Evolutionary conservation across 495 filamentous ascomycete species (phyloP).

Genomic region (Daldinia grandis): DNA sequence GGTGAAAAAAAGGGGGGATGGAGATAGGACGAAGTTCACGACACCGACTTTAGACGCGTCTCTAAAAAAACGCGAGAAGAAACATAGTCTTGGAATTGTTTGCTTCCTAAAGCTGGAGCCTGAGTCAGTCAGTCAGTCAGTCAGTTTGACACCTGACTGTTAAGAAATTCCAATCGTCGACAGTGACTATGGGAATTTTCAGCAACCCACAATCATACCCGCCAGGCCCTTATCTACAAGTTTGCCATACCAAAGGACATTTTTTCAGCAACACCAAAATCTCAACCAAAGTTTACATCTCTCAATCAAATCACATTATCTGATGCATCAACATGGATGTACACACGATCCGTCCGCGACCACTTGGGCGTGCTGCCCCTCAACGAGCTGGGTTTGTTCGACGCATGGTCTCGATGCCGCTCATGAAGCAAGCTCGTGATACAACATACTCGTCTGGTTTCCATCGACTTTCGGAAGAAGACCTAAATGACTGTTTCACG

Average conservation of each 20-base stretch:
- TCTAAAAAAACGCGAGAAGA: not conserved
- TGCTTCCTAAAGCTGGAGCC: not conserved
- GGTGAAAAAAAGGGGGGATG: slow-evolving; percentile 1
- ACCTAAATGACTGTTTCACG: not conserved
- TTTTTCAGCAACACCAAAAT: slow-evolving; percentile 2
- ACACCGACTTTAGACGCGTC: not conserved
- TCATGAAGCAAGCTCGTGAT: slow-evolving; percentile 3
- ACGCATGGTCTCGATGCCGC: slow-evolving; percentile 33
- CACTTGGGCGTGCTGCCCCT: not conserved
- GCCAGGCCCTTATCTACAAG: not conserved
- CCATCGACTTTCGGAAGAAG: slow-evolving; percentile 19
- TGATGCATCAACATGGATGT: slow-evolving; percentile 27
- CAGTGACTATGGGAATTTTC: not conserved
- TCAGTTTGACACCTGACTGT: not conserved
- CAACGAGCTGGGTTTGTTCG: slow-evolving; percentile 5
- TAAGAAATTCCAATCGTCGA: not conserved
- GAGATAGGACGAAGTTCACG: not conserved
- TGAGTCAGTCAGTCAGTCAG: not conserved
- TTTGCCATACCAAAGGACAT: not conserved
- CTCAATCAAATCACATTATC: not conserved
- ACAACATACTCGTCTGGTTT: not conserved
- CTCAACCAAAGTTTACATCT: not conserved
- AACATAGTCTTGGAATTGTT: not conserved
- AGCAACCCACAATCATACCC: not conserved
- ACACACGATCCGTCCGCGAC: not conserved